Evolutionary conservation across 208 protist species (phyloP), one percentile per base, ranked within the genome.

Genomic region (Leishmania braziliensis): DNA sequence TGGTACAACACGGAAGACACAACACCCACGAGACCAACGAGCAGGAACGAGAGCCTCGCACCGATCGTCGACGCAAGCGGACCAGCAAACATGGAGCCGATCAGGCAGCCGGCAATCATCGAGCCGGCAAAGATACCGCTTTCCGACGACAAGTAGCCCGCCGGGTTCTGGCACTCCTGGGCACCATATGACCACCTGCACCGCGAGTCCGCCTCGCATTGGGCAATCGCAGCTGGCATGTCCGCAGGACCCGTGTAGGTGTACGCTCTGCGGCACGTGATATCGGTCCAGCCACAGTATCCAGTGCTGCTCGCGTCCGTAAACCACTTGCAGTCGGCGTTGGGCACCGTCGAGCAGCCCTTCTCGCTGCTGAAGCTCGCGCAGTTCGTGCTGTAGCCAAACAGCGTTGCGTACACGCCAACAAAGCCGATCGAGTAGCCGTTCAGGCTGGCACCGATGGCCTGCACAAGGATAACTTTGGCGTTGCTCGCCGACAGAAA

Each of bases 391-490:
- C 87, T 89, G 54, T 79, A 86, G 51, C 84, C 80, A 85, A 91
- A 95, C 33, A 95, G 63, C 18, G 84, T 86, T 3, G 87, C 83
- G 84, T 95, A 95, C 29, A 95, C 90, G 58, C 79, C 88, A 54
- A 97, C 92, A 50, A 94, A 96, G 46, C 92, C 92, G 74, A 94
- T 95, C 48, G 84, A 87, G 86, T 91, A 93, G 50, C 94, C 94
- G 80, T 92, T 92, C 54, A 97, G 78, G 0, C 77, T 83, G 14
- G 84, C 92, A 46, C 88, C 89, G 39, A 89, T 77, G 1, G 83
- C 77, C 53, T 91, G 82, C 77, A 95, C 91, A 2, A 87, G 39
- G 2, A 78, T 85, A 62, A 97, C 86, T 62, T 87, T 89, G 33
- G 89, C n/a, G 77, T 95, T 95, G 36, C 36, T 70, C 36, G 4